These are phyloP conservation scores for Fusarium sp. DNA, from an alignment of 2,329 filamentous ascomycete species.

Conservation along the genomic window DNA sequence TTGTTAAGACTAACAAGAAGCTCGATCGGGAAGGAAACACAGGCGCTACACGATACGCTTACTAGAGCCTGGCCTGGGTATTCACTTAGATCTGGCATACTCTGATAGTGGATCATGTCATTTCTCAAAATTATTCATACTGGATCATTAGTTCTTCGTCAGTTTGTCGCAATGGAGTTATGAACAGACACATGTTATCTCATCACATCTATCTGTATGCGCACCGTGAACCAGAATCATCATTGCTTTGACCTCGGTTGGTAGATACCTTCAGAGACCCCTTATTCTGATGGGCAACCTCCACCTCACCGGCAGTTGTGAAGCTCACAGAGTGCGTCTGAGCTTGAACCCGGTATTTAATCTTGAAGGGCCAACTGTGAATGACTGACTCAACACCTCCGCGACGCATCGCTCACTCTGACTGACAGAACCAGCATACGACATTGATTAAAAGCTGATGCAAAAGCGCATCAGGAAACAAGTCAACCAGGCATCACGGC, in stretches of 20 bases:
- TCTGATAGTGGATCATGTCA: background rate
- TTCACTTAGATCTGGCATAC: background rate
- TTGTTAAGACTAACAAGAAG: constrained; percentile 39
- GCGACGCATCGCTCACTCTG: background rate
- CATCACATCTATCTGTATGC: too few relatives aligned
- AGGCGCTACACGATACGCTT: constrained; percentile 28
- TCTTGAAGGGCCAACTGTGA: background rate
- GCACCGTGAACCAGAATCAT: background rate
- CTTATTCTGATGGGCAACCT: background rate
- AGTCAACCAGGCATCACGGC: background rate
- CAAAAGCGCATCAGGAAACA: background rate
- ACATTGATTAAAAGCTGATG: background rate
- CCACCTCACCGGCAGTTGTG: background rate
- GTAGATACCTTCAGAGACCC: too few relatives aligned
- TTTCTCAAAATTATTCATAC: too few relatives aligned
- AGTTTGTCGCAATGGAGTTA: too few relatives aligned
- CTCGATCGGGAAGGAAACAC: constrained; percentile 30
- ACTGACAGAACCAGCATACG: too few relatives aligned
- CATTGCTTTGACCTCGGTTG: background rate
- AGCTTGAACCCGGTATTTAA: too few relatives aligned
- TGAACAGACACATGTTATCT: background rate
- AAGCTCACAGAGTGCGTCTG: too few relatives aligned
- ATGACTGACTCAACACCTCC: too few relatives aligned
- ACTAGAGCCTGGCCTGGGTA: background rate
- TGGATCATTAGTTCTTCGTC: background rate